These are phyloP conservation scores for Silene noctiflora DNA, from an alignment of 179 eudicot species.

Conservation along the genomic window DNA sequence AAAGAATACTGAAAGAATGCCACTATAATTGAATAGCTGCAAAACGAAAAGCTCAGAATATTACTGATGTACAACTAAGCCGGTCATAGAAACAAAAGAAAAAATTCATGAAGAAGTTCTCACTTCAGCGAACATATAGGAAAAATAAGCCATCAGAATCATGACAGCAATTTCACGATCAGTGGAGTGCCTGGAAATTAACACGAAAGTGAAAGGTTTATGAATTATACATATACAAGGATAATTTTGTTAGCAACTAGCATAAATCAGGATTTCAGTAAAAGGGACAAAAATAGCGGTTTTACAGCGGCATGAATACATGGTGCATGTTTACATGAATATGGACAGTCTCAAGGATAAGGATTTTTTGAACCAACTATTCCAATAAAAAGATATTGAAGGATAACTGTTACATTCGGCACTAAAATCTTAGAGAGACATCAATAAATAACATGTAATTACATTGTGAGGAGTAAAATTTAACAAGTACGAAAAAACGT, in stretches of 20 bases:
- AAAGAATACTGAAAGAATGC: constrained; percentile 31
- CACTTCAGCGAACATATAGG: constrained; percentile 65
- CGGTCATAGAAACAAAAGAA: neutral
- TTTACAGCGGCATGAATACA: neutral
- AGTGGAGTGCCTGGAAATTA: constrained; percentile 50
- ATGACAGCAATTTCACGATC: constrained; percentile 67
- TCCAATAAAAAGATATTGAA: too few relatives aligned
- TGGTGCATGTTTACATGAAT: neutral
- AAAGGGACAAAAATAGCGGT: neutral
- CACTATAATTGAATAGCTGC: constrained; percentile 29
- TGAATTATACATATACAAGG: neutral
- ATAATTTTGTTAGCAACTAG: neutral
- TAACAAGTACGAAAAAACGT: too few relatives aligned
- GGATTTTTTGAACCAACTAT: neutral
- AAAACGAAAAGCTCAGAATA: constrained; percentile 4
- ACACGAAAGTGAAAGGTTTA: neutral
- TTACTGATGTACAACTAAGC: neutral
- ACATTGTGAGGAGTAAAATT: too few relatives aligned
- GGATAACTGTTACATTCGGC: neutral
- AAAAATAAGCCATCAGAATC: constrained; percentile 70
- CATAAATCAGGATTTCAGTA: neutral
- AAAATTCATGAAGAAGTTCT: neutral
- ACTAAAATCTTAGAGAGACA: neutral
- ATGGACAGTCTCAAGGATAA: neutral
- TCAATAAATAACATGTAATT: too few relatives aligned